A percentile compares a stretch with the other conserved stretches of the same genome.
Conservation (phyloP, 345 rosid genomes). For the Melaleuca alternifolia region DNA sequence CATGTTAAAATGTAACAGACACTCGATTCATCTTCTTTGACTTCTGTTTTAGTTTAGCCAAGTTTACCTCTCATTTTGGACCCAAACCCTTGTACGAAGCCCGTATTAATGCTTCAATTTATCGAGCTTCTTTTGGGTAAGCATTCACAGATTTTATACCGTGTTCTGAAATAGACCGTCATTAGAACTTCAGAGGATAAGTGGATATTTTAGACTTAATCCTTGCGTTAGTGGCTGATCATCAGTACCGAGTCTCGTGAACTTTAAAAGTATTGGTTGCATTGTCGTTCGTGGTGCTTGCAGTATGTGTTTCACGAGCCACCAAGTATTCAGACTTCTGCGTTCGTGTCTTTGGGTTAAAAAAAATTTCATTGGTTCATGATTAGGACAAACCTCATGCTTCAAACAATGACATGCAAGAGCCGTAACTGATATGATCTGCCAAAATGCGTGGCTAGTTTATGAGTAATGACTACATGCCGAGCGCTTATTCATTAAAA, state of each 20-base stretch:
- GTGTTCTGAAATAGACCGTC: neutral
- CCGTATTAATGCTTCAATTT: neutral
- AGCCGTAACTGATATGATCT: rapidly evolving
- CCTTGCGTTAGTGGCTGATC: neutral
- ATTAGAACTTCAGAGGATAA: neutral
- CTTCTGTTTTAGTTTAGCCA: neutral
- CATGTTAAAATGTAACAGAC: neutral
- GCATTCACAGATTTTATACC: neutral
- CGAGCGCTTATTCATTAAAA: neutral
- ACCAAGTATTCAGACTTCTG: too few relatives aligned
- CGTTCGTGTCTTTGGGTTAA: neutral
- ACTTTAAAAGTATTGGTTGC: neutral
- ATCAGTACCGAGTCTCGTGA: rapidly evolving
- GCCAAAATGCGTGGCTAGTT: neutral
- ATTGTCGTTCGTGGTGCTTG: neutral
- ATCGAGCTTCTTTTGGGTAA: neutral
- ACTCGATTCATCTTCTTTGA: neutral
- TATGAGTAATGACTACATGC: neutral
- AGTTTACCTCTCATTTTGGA: neutral
- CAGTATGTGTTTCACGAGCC: neutral
- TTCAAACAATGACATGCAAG: neutral
- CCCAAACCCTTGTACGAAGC: neutral
- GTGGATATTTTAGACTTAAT: neutral
- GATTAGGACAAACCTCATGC: neutral
- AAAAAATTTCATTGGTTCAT: neutral